A percentile compares a stretch with the other conserved stretches of the same genome.
Conservation (phyloP, 108 stramenopile genomes). For the Ochromonas danica region DNA sequence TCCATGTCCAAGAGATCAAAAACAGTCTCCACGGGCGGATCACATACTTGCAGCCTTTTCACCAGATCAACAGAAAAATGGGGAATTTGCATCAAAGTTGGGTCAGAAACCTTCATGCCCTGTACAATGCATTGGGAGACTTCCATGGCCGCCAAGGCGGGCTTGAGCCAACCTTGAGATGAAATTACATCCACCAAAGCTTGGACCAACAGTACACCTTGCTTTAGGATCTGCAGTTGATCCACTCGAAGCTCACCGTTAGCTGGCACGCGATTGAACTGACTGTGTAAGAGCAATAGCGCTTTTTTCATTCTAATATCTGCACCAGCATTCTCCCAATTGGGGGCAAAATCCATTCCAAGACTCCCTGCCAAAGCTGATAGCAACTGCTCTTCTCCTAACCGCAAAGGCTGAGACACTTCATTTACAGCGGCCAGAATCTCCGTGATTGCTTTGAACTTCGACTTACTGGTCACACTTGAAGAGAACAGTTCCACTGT, state of each 20-base stretch:
- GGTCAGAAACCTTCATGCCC: slow-evolving; percentile 90
- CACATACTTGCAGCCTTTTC: slow-evolving; percentile 60
- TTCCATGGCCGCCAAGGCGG: slow-evolving; percentile 97
- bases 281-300: not conserved
- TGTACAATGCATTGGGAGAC: slow-evolving; percentile 97
- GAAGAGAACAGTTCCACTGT: slow-evolving; percentile 94
- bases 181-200: slow-evolving; percentile 97
- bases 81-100: slow-evolving; percentile 85
- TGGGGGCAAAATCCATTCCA: not conserved
- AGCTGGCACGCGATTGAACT: slow-evolving; percentile 61
- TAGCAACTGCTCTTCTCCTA: not conserved
- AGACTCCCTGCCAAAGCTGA: not conserved
- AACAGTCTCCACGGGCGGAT: slow-evolving; percentile 75
- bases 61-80: slow-evolving; percentile 90
- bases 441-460: slow-evolving; percentile 84
- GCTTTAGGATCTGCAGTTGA: slow-evolving; percentile 71
- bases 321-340: not conserved
- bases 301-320: not conserved
- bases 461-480: slow-evolving; percentile 88
- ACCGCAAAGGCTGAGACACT: slow-evolving; percentile 75
- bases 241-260: slow-evolving; percentile 76
- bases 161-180: slow-evolving; percentile 93
- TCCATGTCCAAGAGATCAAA: slow-evolving; percentile 89
- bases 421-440: slow-evolving; percentile 90
- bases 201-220: slow-evolving; percentile 75